phyloP scores from a whole-genome alignment of 495 filamentous ascomycete species.

The Neurospora sublineolata region DNA sequence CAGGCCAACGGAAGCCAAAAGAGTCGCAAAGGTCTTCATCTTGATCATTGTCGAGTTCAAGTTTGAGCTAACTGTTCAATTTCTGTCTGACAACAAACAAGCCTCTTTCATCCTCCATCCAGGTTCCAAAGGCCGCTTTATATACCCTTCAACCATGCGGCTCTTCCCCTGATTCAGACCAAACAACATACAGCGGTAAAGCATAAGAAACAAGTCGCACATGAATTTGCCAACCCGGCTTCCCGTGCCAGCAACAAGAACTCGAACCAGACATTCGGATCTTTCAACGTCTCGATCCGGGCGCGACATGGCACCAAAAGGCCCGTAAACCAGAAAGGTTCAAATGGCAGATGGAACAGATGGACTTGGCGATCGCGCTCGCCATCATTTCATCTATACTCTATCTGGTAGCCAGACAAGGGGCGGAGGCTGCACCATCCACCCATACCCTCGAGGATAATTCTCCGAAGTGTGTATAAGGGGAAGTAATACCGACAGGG shows the following conservation, averaged over 20 bases:
- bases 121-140: neutral
- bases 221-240: neutral
- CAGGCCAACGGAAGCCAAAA: constrained; percentile 36
- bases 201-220: neutral
- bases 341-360: neutral
- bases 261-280: neutral
- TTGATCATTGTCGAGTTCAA: constrained; percentile 2
- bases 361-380: neutral
- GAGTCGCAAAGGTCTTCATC: constrained; percentile 27
- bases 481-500: neutral
- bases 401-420: neutral
- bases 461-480: neutral
- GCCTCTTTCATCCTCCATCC: neutral
- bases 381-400: neutral
- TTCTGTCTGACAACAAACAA: neutral
- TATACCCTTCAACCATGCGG: neutral
- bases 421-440: neutral
- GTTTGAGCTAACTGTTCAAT: neutral
- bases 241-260: too few species aligned
- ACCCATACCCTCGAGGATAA: neutral
- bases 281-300: neutral
- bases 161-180: neutral
- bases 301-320: neutral
- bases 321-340: neutral
- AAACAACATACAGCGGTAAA: neutral